Conservation (phyloP, 2,329 filamentous ascomycete species). For the Alternaria dauci region DNA sequence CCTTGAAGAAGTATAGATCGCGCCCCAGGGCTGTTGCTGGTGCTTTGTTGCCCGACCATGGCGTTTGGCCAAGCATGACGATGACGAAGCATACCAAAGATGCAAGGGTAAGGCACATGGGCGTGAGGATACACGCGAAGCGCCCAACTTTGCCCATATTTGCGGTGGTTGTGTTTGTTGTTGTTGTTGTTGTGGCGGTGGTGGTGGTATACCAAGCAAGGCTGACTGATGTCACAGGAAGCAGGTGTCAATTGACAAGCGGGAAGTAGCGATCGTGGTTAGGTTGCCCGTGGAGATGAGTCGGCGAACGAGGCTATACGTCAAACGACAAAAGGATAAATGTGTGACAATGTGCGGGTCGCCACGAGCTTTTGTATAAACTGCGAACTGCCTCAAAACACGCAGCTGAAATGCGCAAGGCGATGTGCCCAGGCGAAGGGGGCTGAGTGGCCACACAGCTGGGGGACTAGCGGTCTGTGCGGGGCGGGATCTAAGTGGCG, state of each 20-base stretch:
- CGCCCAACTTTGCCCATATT: constrained; percentile 78
- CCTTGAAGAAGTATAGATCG: constrained; percentile 64
- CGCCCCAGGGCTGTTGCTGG: constrained; percentile 55
- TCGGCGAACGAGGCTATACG: background rate
- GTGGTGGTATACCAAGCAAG: constrained; percentile 6
- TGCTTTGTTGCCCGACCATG: constrained; percentile 47
- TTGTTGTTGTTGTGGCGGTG: background rate
- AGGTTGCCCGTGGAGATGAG: background rate
- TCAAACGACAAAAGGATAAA: background rate
- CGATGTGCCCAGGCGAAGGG: constrained; percentile 20
- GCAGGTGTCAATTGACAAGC: constrained; percentile 3
- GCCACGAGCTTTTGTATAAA: constrained; percentile 20
- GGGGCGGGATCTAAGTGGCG: constrained; percentile 19
- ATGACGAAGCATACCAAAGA: constrained; percentile 74
- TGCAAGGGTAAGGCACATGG: constrained; percentile 80
- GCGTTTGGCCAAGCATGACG: constrained; percentile 66
- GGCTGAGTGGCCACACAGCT: constrained; percentile 24
- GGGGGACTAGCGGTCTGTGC: constrained; percentile 4
- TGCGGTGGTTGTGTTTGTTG: constrained; percentile 23
- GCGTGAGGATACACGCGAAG: constrained; percentile 85
- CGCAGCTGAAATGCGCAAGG: constrained; percentile 22
- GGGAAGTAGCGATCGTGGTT: constrained; percentile 1
- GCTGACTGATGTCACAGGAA: constrained; percentile 18
- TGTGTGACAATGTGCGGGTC: background rate
- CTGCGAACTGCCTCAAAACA: constrained; percentile 1